Evolutionary conservation across 2,329 filamentous ascomycete genomes (phyloP), one percentile per base, ranked within the genome.

Genomic region (Neonectria sp.): DNA sequence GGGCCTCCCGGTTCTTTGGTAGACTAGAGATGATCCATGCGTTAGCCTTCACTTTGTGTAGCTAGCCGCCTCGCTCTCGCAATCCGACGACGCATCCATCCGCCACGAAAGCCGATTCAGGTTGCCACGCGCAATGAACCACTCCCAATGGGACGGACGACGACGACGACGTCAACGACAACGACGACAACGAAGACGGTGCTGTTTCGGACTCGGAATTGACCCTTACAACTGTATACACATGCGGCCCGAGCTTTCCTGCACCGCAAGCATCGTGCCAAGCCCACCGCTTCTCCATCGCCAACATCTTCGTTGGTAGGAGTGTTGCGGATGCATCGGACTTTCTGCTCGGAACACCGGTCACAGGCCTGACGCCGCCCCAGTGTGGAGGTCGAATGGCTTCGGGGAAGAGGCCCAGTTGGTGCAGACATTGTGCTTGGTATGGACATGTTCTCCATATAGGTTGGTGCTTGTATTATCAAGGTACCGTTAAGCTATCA

Each of bases 241-340:
- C 48, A 52, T 7, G 27, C 6, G 27, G 48, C 48, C 48, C 48
- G 25, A 52, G 48, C 48, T 52, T 52, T 52, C 25, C 48, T 52
- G 27, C 48, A 52, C 7, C 48, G 48, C 17, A 52, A 31, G 15
- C 48, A 52, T 21, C 48, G 48, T 9, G 48, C 48, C 48, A 33
- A 21, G 15, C 17, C 48, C 48, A n/a, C 48, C 48, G 48, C 48
- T 4, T 52, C 48, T n/a, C 48, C 48, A 13, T 31, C 27, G 17
- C 48, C 48, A 33, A 11, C 48, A 17, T 52, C 27, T 3, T 52
- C 48, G 48, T 21, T 33, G 48, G 48, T 52, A 3, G 48, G 27
- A 51, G 48, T 27, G 48, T 11, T 52, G 48, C 48, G 48, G 48
- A 52, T 52, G 48, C 48, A 52, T 52, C 48, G 48, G 48, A 52